phyloP scores from a whole-genome alignment of 129 eudicot genomes.

The Tagetes patula region DNA sequence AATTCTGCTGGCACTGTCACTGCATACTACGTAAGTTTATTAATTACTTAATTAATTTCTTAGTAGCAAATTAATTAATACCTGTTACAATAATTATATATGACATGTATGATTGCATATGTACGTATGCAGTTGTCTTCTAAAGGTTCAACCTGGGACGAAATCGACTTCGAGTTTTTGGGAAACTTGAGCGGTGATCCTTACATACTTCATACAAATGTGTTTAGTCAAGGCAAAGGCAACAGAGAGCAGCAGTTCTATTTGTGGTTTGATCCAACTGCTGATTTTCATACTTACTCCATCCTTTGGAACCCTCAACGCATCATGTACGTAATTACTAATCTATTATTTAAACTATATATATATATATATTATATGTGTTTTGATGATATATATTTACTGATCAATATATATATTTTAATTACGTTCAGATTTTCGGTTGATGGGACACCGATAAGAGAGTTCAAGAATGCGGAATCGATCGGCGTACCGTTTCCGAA shows the following conservation, averaged over 20 bases:
- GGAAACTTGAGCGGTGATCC: conserved; percentile 64
- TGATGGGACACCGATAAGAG: conserved; percentile 55
- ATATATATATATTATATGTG: no score
- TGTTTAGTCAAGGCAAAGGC: conserved; percentile 59
- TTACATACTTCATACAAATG: conserved; percentile 55
- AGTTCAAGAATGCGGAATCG: conserved; percentile 51
- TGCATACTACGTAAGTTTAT: conserved; percentile 54
- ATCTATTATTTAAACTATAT: no score
- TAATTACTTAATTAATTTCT: no score
- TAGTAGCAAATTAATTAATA: no score
- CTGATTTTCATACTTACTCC: conserved; percentile 55
- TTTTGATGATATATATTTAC: neutral
- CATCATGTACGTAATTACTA: conserved; percentile 43
- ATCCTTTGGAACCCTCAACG: conserved; percentile 51
- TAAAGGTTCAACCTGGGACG: conserved; percentile 50
- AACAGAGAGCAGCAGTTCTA: conserved; percentile 53
- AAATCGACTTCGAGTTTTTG: conserved; percentile 63
- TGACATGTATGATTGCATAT: neutral
- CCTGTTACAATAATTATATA: no score
- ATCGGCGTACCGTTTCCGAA: conserved; percentile 47
- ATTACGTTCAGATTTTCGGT: conserved; percentile 61
- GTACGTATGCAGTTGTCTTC: conserved; percentile 44
- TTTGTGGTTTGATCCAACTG: conserved; percentile 62
- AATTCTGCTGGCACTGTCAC: conserved; percentile 80
- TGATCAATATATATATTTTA: no score